Conservation (phyloP, 2,329 filamentous ascomycete genomes). For the Epichloe aotearoae region DNA sequence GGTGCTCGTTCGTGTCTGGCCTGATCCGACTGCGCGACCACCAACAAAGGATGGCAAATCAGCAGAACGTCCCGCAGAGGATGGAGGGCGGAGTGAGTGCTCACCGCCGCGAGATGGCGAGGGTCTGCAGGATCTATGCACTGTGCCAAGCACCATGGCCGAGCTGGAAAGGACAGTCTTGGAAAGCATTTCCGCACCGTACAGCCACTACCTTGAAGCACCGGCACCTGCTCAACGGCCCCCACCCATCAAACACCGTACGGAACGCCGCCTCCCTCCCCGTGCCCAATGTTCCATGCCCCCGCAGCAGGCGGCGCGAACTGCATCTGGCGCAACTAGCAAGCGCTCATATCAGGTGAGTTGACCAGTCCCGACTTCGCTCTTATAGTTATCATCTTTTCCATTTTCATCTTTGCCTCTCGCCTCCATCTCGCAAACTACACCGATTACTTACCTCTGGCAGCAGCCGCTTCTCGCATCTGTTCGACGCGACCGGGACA, state of each 20-base stretch:
- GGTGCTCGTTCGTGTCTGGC: background rate
- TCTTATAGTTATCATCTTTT: background rate
- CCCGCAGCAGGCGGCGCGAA: background rate
- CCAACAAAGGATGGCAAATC: too few relatives aligned
- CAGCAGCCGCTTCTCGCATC: too few relatives aligned
- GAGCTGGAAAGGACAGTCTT: rapidly evolving
- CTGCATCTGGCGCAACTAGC: background rate
- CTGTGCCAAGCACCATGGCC: too few relatives aligned
- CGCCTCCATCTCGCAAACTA: background rate
- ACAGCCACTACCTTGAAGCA: background rate
- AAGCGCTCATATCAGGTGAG: too few relatives aligned
- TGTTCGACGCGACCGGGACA: background rate
- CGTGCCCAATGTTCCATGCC: background rate
- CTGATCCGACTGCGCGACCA: background rate
- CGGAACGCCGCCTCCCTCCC: too few relatives aligned
- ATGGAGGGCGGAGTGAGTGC: background rate
- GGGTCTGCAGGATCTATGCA: too few relatives aligned
- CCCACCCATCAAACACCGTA: background rate
- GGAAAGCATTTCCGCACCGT: background rate
- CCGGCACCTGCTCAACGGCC: background rate
- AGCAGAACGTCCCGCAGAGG: too few relatives aligned
- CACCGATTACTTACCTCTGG: too few relatives aligned
- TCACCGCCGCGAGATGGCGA: background rate
- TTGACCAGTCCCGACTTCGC: background rate
- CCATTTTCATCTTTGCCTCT: background rate